Evolutionary conservation across 345 rosid species (phyloP).

Genomic region (Clausena lansium): DNA sequence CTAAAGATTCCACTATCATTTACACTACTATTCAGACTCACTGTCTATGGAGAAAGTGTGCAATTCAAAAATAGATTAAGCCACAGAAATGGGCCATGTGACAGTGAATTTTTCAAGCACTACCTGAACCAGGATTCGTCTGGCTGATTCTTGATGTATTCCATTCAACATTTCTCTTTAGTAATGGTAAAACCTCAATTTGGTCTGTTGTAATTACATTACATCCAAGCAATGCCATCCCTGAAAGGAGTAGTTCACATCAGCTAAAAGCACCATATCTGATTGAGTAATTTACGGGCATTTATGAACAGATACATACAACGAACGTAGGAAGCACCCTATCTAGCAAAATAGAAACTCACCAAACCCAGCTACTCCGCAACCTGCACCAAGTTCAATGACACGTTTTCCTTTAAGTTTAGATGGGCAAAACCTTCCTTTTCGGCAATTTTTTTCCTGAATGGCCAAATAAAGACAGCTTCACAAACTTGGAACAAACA

Average conservation of each 20-base stretch:
- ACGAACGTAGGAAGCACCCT: neutral
- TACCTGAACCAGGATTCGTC: slow-evolving; percentile 65
- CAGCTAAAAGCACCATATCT: slow-evolving; percentile 5
- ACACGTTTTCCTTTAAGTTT: slow-evolving; percentile 89
- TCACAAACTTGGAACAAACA: neutral
- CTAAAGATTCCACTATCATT: neutral
- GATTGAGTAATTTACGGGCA: slow-evolving; percentile 3
- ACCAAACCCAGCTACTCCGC: slow-evolving; percentile 98
- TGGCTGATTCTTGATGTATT: slow-evolving; percentile 73
- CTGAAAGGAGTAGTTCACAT: slow-evolving; percentile 36
- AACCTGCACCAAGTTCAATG: slow-evolving; percentile 95
- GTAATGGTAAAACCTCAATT: slow-evolving; percentile 67
- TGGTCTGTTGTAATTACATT: slow-evolving; percentile 85
- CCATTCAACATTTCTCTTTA: slow-evolving; percentile 77
- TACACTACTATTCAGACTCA: neutral
- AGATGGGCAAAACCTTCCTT: slow-evolving; percentile 74
- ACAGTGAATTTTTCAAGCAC: slow-evolving; percentile 3
- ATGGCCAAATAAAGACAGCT: slow-evolving; percentile 8
- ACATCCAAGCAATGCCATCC: slow-evolving; percentile 92
- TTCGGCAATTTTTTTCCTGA: slow-evolving; percentile 87
- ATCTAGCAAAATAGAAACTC: slow-evolving; percentile 31
- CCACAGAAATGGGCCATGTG: neutral
- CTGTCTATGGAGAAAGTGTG: neutral
- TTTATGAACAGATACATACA: slow-evolving; percentile 2
- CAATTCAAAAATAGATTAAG: neutral